Evolutionary conservation across 148 eudicot species (phyloP).

Genomic region (Silene latifolia): DNA sequence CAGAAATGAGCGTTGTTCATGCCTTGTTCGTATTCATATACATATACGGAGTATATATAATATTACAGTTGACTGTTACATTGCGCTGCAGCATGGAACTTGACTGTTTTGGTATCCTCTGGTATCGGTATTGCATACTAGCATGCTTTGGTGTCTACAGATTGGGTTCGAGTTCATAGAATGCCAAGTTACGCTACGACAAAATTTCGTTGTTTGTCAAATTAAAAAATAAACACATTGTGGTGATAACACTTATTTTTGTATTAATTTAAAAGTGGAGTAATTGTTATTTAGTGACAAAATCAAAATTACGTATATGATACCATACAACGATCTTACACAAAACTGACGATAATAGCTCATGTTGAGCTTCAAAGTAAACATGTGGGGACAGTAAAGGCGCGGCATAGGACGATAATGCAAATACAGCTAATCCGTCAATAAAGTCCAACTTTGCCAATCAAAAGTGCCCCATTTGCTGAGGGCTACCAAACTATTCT

Average conservation of each 20-base stretch:
- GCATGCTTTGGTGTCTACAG: no score
- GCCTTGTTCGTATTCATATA: neutral
- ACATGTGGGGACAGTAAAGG: slow-evolving; percentile 12
- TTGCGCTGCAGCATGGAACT: neutral
- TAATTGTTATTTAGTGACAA: no score
- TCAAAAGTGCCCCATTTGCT: slow-evolving; percentile 1
- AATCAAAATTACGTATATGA: no score
- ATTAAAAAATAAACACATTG: no score
- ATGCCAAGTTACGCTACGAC: no score
- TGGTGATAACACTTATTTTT: no score
- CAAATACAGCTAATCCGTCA: slow-evolving; percentile 6
- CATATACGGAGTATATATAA: no score
- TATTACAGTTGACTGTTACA: no score
- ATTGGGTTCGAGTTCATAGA: no score
- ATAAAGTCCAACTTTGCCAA: slow-evolving; percentile 7
- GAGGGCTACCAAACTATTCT: neutral
- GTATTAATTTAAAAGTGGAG: no score
- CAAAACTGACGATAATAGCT: neutral
- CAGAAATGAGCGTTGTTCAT: neutral
- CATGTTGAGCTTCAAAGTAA: neutral
- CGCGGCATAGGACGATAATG: neutral
- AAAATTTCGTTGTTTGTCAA: no score
- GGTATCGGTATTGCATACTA: neutral
- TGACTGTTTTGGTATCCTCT: neutral
- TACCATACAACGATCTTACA: no score